Evolutionary conservation across 306 rosid genomes (phyloP).

Genomic region (Phaseolus lunatus): DNA sequence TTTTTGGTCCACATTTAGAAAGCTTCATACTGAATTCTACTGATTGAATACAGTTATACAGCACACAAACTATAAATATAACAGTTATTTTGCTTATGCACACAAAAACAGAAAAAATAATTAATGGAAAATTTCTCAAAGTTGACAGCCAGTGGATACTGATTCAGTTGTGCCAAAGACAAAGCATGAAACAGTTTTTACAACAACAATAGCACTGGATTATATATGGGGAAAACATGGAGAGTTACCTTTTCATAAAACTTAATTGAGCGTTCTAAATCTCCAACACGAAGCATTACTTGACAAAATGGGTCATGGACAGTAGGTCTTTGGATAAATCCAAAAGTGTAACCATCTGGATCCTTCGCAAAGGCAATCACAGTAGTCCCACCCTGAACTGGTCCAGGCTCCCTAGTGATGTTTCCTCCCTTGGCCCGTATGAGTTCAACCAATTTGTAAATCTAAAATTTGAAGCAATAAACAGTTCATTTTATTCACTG

Average conservation of each 20-base stretch:
- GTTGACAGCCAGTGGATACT: neutral
- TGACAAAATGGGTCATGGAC: conserved; percentile 78
- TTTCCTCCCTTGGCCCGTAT: conserved; percentile 75
- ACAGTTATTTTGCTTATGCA: neutral
- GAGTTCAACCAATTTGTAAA: conserved; percentile 76
- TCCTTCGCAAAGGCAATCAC: conserved; percentile 88
- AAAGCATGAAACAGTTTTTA: neutral
- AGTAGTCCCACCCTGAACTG: conserved; percentile 74
- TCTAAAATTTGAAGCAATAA: conserved; percentile 53
- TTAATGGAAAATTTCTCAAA: neutral
- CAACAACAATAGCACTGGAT: neutral
- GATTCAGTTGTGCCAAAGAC: neutral
- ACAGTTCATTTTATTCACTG: conserved; percentile 26
- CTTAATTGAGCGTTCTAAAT: conserved; percentile 76
- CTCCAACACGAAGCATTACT: conserved; percentile 92
- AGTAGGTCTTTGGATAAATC: conserved; percentile 72
- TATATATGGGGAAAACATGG: neutral
- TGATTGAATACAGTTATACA: neutral
- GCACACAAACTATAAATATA: neutral
- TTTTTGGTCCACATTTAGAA: neutral
- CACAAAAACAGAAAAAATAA: neutral
- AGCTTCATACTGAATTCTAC: neutral
- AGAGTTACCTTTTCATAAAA: conserved; percentile 84
- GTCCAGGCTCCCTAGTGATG: conserved; percentile 88
- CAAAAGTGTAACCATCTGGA: conserved; percentile 92